Percentiles rank a stretch among this genome's conserved stretches.
Conservation (phyloP, 2,329 filamentous ascomycete genomes). For the Coniochaeta sp. region DNA sequence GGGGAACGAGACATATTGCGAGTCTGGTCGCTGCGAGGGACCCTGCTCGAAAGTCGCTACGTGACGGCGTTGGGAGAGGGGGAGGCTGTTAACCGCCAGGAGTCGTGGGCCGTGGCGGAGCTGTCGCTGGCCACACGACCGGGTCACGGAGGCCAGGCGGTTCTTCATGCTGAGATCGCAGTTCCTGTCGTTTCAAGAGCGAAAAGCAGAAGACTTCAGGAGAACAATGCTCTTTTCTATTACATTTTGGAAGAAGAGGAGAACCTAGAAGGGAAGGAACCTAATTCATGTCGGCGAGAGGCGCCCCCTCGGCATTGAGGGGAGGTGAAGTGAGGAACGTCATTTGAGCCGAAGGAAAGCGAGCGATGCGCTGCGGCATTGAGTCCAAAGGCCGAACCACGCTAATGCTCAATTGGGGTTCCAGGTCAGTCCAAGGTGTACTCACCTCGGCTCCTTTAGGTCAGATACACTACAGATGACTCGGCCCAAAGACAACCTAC, state of each 20-base stretch:
- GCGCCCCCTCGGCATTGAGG: not conserved
- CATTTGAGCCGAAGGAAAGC: slow-evolving; percentile 4
- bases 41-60: slow-evolving; percentile 28
- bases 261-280: not conserved
- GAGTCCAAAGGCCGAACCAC: not conserved
- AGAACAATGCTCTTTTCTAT: not conserved
- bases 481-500: too few relatives aligned
- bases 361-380: not conserved
- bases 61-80: slow-evolving; percentile 19
- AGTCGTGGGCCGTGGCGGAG: not conserved
- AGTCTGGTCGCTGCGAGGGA: slow-evolving; percentile 47
- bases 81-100: slow-evolving; percentile 7
- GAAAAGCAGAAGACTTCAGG: not conserved
- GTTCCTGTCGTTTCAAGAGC: not conserved
- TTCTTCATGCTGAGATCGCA: not conserved
- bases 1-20: slow-evolving; percentile 64
- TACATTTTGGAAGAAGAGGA: not conserved
- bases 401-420: slow-evolving; percentile 3
- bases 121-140: not conserved
- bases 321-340: not conserved
- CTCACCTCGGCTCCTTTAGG: not conserved
- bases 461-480: too few relatives aligned
- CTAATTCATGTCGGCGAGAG: not conserved
- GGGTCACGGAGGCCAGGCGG: not conserved
- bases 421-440: slow-evolving; percentile 5